These are phyloP conservation scores for Quercus parvula DNA, from an alignment of 306 rosid species.

Conservation along the genomic window DNA sequence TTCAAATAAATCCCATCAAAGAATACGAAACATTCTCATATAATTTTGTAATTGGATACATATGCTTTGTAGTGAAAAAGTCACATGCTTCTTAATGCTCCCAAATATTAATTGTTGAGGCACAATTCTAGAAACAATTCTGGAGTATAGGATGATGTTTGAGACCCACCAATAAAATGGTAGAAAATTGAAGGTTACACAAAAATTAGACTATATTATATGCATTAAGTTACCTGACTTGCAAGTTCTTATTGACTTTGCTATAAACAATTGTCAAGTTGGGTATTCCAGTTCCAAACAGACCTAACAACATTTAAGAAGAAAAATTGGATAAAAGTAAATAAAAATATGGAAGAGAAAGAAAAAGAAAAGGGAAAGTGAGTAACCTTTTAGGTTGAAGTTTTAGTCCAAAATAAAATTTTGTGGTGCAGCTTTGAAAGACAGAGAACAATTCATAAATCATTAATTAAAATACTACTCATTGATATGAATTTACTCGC, in stretches of 20 bases:
- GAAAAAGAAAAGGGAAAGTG: not conserved
- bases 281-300: slow-evolving; percentile 53
- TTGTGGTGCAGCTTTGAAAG: slow-evolving; percentile 21
- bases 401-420: slow-evolving; percentile 68
- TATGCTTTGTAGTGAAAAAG: no score
- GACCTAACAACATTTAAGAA: slow-evolving; percentile 30
- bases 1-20: not conserved
- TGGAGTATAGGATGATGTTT: no score
- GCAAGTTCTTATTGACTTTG: no score
- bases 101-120: no score
- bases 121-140: no score
- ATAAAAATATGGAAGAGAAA: not conserved
- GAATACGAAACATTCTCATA: not conserved
- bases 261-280: slow-evolving; percentile 5
- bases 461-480: no score
- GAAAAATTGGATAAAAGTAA: not conserved
- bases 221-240: no score
- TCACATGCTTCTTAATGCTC: no score
- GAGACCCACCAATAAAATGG: not conserved
- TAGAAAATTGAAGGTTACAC: not conserved
- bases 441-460: no score
- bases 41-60: no score
- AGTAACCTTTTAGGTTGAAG: slow-evolving; percentile 54
- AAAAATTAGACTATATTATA: no score
- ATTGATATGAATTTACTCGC: no score